Percentiles rank a stretch among this genome's conserved stretches.
phyloP scores from a whole-genome alignment of 805 yeast species.

The Saccharomycodes ludwigii region DNA sequence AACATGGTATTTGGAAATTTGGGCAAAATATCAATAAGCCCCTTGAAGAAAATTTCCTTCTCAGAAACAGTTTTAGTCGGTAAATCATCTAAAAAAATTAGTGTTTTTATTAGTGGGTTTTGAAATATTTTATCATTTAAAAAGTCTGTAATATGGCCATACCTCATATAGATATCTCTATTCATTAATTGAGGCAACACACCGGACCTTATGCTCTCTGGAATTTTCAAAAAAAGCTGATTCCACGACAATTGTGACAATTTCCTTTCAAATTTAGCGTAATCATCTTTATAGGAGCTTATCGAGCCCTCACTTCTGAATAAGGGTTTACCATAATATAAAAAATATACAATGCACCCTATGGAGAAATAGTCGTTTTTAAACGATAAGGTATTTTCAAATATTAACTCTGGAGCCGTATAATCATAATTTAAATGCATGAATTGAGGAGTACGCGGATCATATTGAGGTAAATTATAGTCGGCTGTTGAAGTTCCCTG shows the following conservation, averaged over 20 bases:
- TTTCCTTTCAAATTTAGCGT: conserved; percentile 35
- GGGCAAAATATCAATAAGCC: conserved; percentile 39
- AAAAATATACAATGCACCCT: conserved; percentile 61
- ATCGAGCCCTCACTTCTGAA: conserved; percentile 35
- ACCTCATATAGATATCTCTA: conserved; percentile 46
- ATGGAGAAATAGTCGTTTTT: conserved; percentile 77
- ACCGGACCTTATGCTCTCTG: conserved; percentile 35
- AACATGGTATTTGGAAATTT: conserved; percentile 47
- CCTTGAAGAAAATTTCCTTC: conserved; percentile 53
- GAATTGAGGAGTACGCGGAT: conserved; percentile 64
- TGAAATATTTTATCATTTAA: conserved; percentile 41
- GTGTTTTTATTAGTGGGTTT: conserved; percentile 68
- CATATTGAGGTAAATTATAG: conserved; percentile 56
- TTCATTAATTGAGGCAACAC: conserved; percentile 40
- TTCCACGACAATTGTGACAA: conserved; percentile 26
- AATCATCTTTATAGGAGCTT: conserved; percentile 49
- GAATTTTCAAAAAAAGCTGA: conserved; percentile 44
- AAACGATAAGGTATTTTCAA: conserved; percentile 49
- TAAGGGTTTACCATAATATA: conserved; percentile 47
- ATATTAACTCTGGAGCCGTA: conserved; percentile 73
- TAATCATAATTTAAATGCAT: conserved; percentile 60
- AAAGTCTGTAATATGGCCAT: conserved; percentile 34
- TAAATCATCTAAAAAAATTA: conserved; percentile 73
- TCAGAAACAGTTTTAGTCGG: conserved; percentile 62
- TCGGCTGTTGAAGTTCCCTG: conserved; percentile 42